These are phyloP conservation scores for Kwoniella shandongensis DNA, from an alignment of 768 basidiomycete species.

Conservation along the genomic window DNA sequence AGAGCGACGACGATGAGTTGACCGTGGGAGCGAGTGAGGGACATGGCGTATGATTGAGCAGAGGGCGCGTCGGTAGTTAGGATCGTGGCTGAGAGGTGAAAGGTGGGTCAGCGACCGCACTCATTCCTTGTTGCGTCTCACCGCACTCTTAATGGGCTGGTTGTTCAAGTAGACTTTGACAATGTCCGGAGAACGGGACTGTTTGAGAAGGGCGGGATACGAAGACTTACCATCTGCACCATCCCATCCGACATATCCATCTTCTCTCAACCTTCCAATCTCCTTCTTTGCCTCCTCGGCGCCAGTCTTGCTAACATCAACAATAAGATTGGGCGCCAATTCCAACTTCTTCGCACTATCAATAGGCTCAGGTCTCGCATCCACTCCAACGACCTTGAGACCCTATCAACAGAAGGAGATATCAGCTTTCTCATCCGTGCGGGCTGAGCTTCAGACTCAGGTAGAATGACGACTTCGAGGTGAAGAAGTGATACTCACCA, in stretches of 20 bases:
- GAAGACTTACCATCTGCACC: slow-evolving; percentile 26
- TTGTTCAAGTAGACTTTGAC: too few species aligned
- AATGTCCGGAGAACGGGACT: too few species aligned
- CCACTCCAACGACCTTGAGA: slow-evolving; percentile 27
- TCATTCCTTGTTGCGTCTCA: too few species aligned
- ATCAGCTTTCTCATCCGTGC: neutral
- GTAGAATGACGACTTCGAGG: too few species aligned
- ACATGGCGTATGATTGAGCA: slow-evolving; percentile 17
- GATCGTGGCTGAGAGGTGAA: slow-evolving; percentile 14
- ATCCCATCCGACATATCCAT: slow-evolving; percentile 23
- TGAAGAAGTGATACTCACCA: slow-evolving; percentile 10
- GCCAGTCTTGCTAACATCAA: slow-evolving; percentile 17
- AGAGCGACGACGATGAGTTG: slow-evolving; percentile 24
- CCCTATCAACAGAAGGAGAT: slow-evolving; percentile 12
- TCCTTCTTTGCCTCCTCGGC: slow-evolving; percentile 16
- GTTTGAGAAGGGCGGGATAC: neutral
- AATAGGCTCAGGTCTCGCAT: slow-evolving; percentile 25
- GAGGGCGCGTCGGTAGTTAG: slow-evolving; percentile 20
- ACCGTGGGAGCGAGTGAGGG: slow-evolving; percentile 20
- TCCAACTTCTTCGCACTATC: slow-evolving; percentile 8
- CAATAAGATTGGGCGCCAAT: slow-evolving; percentile 17
- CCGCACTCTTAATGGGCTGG: too few species aligned
- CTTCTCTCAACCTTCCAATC: slow-evolving; percentile 20
- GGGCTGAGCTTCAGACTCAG: neutral
- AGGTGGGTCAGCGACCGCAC: neutral